A percentile compares a stretch with the other conserved stretches of the same genome.
These are phyloP conservation scores for Solanum pinnatisectum DNA, from an alignment of 257 asterid genomes.

Conservation along the genomic window DNA sequence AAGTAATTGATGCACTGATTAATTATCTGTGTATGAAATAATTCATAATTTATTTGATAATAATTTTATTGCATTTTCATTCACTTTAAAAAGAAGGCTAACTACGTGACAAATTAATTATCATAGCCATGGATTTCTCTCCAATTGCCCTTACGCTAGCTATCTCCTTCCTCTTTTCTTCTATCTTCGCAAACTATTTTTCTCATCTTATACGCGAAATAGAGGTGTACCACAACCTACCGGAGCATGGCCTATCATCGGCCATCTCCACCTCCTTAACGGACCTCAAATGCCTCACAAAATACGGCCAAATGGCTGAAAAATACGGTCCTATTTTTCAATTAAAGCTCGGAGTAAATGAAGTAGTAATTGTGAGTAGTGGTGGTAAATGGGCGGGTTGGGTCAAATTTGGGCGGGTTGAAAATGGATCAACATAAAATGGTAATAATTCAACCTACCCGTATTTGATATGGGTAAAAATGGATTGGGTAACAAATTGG, in stretches of 20 bases:
- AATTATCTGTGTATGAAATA: too few relatives aligned
- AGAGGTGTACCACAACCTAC: neutral
- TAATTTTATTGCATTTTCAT: too few relatives aligned
- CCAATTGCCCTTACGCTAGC: neutral
- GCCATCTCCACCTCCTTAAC: constrained; percentile 23
- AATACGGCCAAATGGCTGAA: constrained; percentile 8
- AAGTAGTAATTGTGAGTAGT: neutral
- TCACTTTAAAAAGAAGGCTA: too few relatives aligned
- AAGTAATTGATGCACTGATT: too few relatives aligned
- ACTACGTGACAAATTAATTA: too few relatives aligned
- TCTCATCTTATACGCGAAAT: neutral
- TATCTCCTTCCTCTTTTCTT: neutral
- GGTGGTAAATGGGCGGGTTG: too few relatives aligned
- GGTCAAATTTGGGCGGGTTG: too few relatives aligned
- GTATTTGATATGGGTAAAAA: too few relatives aligned
- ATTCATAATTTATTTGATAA: too few relatives aligned
- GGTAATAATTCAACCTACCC: too few relatives aligned
- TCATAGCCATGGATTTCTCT: neutral
- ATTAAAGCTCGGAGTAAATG: constrained; percentile 5
- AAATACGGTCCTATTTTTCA: constrained; percentile 22
- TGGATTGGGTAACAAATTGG: too few relatives aligned
- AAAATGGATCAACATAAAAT: too few relatives aligned
- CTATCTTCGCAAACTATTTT: neutral
- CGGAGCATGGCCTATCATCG: constrained; percentile 15
- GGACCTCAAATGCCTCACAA: constrained; percentile 13